phyloP scores from a whole-genome alignment of 805 yeast species.

The Schwanniomyces yamadae region DNA sequence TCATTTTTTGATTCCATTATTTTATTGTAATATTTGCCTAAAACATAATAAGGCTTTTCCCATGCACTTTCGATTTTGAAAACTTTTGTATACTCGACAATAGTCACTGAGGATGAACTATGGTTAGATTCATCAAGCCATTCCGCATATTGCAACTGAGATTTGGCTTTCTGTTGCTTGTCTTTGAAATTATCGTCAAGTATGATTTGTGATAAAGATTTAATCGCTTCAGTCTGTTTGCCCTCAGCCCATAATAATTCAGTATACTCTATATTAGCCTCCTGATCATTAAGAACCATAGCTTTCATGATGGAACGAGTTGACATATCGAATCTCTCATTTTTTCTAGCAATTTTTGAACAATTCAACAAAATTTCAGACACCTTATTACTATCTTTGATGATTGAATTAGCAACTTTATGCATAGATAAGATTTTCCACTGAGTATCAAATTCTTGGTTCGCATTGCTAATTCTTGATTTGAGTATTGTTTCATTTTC shows the following conservation, averaged over 20 bases:
- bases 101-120: constrained; percentile 70
- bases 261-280: constrained; percentile 73
- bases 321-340: constrained; percentile 69
- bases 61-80: constrained; percentile 53
- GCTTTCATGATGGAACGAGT: constrained; percentile 67
- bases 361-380: constrained; percentile 54
- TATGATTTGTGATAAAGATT: constrained; percentile 49
- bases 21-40: constrained; percentile 79
- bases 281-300: constrained; percentile 37
- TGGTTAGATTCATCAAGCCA: constrained; percentile 90
- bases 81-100: constrained; percentile 64
- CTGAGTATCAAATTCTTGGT: constrained; percentile 53
- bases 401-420: constrained; percentile 39
- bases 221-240: constrained; percentile 80
- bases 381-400: constrained; percentile 34
- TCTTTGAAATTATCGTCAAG: constrained; percentile 18
- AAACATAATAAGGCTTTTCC: constrained; percentile 77
- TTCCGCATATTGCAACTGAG: constrained; percentile 75
- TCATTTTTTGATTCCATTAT: constrained; percentile 65
- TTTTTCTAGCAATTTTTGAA: constrained; percentile 65
- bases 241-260: constrained; percentile 87
- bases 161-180: constrained; percentile 31
- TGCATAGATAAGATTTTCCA: constrained; percentile 62
- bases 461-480: constrained; percentile 33
- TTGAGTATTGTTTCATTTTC: constrained; percentile 21